A percentile compares a stretch with the other conserved stretches of the same genome.
Conservation (phyloP, 208 protist species). For the Porcisia deanei region DNA sequence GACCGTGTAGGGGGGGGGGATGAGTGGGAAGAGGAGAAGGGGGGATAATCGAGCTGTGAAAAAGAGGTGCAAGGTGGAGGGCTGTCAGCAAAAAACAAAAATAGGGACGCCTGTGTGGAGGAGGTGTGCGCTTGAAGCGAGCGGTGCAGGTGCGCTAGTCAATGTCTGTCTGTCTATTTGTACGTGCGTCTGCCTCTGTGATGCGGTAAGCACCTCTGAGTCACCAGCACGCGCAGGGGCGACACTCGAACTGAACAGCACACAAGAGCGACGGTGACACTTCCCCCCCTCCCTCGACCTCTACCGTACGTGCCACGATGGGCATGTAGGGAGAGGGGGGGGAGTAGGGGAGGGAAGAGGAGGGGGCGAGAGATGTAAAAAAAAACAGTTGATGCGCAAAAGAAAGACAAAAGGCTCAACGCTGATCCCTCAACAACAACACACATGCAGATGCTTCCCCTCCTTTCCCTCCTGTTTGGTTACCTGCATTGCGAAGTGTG, state of each 20-base stretch:
- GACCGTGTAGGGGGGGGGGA: no score
- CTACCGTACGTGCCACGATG: not conserved
- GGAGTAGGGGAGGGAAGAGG: not conserved
- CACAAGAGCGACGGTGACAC: not conserved
- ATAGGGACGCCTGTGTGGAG: no score
- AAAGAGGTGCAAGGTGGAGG: no score
- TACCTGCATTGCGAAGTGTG: no score
- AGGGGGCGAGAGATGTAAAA: not conserved
- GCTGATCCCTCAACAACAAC: not conserved
- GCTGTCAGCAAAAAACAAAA: no score
- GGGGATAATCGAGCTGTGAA: no score
- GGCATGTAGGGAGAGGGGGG: not conserved
- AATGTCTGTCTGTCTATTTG: no score
- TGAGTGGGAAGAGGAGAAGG: no score
- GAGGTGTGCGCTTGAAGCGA: no score
- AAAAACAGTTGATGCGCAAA: not conserved
- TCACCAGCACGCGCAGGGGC: not conserved
- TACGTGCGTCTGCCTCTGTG: not conserved
- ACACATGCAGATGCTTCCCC: no score
- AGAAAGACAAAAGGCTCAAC: not conserved
- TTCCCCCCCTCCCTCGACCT: not conserved
- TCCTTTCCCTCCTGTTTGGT: constrained; percentile 4
- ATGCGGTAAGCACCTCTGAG: not conserved
- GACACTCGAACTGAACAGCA: not conserved
- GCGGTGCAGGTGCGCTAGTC: no score